Conservation (phyloP, 2,329 filamentous ascomycete genomes). For the Alternaria brassicae region DNA sequence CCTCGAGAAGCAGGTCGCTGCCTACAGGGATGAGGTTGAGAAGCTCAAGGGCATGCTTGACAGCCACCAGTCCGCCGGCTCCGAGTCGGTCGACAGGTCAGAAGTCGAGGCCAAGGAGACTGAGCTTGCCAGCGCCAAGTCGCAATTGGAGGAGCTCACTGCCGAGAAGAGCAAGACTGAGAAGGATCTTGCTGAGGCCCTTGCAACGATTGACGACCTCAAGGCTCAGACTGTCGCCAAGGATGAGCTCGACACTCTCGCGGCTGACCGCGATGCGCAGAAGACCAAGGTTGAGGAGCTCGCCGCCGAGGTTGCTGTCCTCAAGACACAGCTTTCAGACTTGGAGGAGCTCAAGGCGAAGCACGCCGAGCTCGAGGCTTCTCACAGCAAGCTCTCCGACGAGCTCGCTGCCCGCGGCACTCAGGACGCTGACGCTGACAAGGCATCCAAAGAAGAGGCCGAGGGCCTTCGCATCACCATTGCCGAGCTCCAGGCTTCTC, state of each 20-base stretch:
- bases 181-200: conserved; percentile 29
- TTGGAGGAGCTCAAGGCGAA: conserved; percentile 27
- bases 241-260: conserved; percentile 37
- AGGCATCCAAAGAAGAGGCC: conserved; percentile 29
- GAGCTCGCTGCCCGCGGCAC: conserved; percentile 24
- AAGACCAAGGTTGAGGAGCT: conserved; percentile 34
- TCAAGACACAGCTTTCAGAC: conserved; percentile 35
- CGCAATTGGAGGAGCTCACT: conserved; percentile 27
- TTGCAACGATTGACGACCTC: conserved; percentile 30
- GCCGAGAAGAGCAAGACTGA: conserved; percentile 22
- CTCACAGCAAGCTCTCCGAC: conserved; percentile 22
- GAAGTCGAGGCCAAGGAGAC: conserved; percentile 42
- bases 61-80: conserved; percentile 26
- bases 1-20: conserved; percentile 38
- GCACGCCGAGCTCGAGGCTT: conserved; percentile 25
- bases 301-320: conserved; percentile 27
- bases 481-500: conserved; percentile 36
- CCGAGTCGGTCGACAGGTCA: conserved; percentile 27
- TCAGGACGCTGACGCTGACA: conserved; percentile 31
- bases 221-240: conserved; percentile 31
- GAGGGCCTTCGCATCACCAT: conserved; percentile 33
- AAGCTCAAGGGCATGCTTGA: conserved; percentile 37
- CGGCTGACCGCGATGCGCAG: conserved; percentile 32
- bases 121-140: conserved; percentile 29
- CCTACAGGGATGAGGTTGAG: conserved; percentile 40